Percentiles rank a stretch among this genome's conserved stretches.
These are phyloP conservation scores for Colletotrichum navitas DNA, from an alignment of 2,329 filamentous ascomycete genomes.

Conservation along the genomic window DNA sequence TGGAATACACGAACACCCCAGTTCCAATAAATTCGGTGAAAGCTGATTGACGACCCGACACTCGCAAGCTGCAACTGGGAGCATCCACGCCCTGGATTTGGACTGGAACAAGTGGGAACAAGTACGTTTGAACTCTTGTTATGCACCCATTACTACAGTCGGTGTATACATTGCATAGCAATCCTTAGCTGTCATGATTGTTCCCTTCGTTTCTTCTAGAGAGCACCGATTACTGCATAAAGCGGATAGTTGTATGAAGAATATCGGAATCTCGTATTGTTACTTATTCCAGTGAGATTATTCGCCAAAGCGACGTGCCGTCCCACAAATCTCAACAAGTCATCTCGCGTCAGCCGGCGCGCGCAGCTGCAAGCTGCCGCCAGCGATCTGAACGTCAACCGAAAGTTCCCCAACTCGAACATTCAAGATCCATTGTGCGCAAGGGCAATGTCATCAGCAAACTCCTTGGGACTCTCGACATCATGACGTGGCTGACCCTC, in stretches of 20 bases:
- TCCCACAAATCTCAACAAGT: not conserved
- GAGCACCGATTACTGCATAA: not conserved
- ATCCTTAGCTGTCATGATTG: not conserved
- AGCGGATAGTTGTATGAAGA: not conserved
- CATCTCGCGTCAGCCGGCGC: not conserved
- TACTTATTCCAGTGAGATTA: not conserved
- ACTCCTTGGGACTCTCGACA: not conserved
- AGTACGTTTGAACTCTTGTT: not conserved
- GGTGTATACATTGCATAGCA: not conserved
- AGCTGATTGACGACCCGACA: not conserved
- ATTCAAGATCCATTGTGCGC: not conserved
- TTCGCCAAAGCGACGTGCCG: not conserved
- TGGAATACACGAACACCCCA: not conserved
- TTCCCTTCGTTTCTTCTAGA: no score
- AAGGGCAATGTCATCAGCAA: not conserved
- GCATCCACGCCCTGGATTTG: not conserved
- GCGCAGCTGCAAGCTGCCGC: not conserved
- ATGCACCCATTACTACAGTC: not conserved
- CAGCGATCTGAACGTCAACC: not conserved
- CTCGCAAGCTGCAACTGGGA: not conserved
- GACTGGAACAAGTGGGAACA: not conserved
- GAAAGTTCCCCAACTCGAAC: not conserved
- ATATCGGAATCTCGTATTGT: not conserved
- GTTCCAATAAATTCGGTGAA: not conserved
- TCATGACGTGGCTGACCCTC: slow-evolving; percentile 28